Conservation (phyloP, 164 flowering plant genomes). For the Stephania cephalantha region DNA sequence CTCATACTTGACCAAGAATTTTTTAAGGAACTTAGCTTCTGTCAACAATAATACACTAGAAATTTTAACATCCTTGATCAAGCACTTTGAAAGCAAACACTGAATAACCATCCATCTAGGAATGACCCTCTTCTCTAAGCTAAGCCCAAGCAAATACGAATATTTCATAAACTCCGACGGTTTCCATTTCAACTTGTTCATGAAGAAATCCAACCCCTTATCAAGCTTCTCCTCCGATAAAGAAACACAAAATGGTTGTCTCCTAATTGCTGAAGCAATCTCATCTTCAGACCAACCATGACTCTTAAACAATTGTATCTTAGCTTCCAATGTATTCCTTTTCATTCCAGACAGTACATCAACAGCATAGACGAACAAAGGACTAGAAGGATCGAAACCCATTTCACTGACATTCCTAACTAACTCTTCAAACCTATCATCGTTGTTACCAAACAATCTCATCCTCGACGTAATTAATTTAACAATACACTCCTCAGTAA, state of each 20-base stretch:
- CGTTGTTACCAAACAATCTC: background rate
- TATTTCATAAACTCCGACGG: background rate
- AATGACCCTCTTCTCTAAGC: conserved; percentile 8
- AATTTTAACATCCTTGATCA: background rate
- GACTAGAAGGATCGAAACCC: conserved; percentile 6
- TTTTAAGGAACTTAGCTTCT: no score
- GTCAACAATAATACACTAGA: background rate
- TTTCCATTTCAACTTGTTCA: conserved; percentile 7
- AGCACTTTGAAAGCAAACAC: background rate
- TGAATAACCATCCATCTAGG: conserved; percentile 3
- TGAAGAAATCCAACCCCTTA: conserved; percentile 2
- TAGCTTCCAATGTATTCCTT: background rate
- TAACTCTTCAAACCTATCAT: conserved; percentile 8
- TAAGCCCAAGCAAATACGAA: background rate
- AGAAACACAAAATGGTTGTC: background rate
- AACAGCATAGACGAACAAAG: background rate
- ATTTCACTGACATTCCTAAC: conserved; percentile 3
- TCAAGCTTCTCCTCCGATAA: conserved; percentile 5
- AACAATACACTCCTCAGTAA: conserved; percentile 7
- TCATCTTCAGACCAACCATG: conserved; percentile 7
- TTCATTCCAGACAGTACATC: background rate
- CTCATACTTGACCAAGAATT: no score
- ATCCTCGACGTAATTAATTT: background rate
- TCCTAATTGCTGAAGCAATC: background rate
- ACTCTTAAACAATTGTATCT: conserved; percentile 1